phyloP scores from a whole-genome alignment of 805 yeast genomes.

The Spathaspora gorwiae region DNA sequence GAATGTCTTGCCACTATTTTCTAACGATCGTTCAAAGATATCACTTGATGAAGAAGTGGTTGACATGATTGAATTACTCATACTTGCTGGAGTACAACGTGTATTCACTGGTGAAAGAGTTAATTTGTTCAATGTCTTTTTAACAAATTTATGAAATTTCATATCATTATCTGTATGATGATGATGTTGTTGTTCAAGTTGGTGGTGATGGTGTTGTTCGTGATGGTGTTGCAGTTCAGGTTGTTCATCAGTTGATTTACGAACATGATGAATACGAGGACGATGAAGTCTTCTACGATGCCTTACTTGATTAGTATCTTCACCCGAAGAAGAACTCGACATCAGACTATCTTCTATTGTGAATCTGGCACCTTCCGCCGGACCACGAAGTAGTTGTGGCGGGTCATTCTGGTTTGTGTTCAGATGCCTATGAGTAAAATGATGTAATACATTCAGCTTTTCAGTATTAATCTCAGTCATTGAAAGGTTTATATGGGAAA shows the following conservation, averaged over 20 bases:
- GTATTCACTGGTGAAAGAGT: slow-evolving; percentile 2
- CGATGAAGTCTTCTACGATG: background rate
- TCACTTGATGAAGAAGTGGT: slow-evolving; percentile 6
- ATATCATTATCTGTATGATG: background rate
- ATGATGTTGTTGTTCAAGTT: background rate
- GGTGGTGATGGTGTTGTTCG: background rate
- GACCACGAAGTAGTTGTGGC: background rate
- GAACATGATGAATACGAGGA: no score
- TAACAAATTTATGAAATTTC: slow-evolving; percentile 3
- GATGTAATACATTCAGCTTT: no score
- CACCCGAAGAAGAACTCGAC: background rate
- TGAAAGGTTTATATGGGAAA: no score
- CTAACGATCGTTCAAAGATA: slow-evolving; percentile 12
- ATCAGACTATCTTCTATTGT: background rate
- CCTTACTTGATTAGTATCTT: background rate
- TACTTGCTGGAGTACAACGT: background rate
- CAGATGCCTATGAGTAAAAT: no score
- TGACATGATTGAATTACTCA: slow-evolving; percentile 1
- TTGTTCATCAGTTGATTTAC: no score
- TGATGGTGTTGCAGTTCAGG: no score
- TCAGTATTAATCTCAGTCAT: no score
- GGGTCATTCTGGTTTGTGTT: background rate
- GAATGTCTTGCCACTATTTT: background rate
- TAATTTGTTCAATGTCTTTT: slow-evolving; percentile 6
- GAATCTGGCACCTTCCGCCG: background rate